Evolutionary conservation across 2,329 filamentous ascomycete species (phyloP).

Genomic region (Scolecobasidium constrictum): DNA sequence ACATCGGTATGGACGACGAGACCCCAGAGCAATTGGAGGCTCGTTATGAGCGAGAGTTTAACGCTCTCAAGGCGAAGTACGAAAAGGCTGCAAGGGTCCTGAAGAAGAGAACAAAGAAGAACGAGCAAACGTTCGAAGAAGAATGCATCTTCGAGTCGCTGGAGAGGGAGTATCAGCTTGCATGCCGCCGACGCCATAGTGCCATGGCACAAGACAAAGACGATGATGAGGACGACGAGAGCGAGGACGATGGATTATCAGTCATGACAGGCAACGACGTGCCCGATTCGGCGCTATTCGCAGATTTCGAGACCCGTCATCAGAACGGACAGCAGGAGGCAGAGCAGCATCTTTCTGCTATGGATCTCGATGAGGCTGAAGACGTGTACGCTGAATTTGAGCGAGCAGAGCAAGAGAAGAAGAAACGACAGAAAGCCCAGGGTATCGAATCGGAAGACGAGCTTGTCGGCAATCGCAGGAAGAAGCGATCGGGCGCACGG

Average conservation of each 20-base stretch:
- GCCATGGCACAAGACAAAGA: slow-evolving; percentile 12
- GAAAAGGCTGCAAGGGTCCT: background rate
- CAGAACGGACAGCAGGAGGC: no score
- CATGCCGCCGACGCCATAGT: slow-evolving; percentile 5
- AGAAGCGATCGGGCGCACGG: background rate
- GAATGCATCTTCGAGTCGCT: slow-evolving; percentile 22
- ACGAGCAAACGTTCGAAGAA: slow-evolving; percentile 15
- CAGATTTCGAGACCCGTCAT: no score
- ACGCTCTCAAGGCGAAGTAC: background rate
- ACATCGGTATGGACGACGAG: background rate
- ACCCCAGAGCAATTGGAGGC: background rate
- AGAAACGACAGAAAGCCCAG: background rate
- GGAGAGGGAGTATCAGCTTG: slow-evolving; percentile 13
- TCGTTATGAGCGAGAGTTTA: background rate
- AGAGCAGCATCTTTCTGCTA: no score
- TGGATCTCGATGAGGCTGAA: no score
- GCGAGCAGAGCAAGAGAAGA: no score
- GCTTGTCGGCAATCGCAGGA: background rate
- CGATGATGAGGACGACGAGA: slow-evolving; percentile 8
- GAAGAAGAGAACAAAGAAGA: slow-evolving; percentile 11
- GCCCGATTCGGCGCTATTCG: no score
- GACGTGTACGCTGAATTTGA: no score
- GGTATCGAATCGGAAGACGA: background rate
- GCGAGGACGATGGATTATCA: no score
- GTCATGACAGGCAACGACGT: no score